A percentile compares a stretch with the other conserved stretches of the same genome.
These are phyloP conservation scores for Leersia perrieri DNA, from an alignment of 176 grass and related monocot genomes.

Conservation along the genomic window DNA sequence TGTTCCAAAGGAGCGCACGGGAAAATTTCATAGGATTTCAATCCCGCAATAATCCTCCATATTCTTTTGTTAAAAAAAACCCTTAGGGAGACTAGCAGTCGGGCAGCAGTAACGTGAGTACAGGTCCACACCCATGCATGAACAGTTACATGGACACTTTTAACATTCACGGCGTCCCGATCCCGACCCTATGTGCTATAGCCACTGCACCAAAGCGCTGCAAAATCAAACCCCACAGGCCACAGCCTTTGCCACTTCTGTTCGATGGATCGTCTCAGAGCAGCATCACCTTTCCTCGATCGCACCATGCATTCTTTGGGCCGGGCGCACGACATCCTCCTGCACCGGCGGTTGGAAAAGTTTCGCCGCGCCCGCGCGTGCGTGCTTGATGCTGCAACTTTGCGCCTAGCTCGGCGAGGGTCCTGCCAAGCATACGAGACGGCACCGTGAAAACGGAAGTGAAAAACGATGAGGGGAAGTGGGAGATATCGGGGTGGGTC, in stretches of 20 bases:
- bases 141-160: not conserved
- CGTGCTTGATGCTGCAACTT: no score
- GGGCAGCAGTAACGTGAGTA: not conserved
- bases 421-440: not conserved
- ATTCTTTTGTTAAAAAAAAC: no score
- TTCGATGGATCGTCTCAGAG: not conserved
- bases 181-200: not conserved
- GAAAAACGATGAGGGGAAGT: not conserved
- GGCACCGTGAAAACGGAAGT: not conserved
- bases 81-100: not conserved
- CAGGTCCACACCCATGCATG: not conserved
- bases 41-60: no score
- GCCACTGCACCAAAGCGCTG: not conserved
- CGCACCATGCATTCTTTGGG: not conserved
- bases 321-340: not conserved
- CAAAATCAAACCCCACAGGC: not conserved
- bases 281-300: not conserved
- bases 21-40: no score
- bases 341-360: not conserved
- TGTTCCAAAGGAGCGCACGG: no score
- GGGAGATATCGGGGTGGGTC: not conserved
- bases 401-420: no score
- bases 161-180: not conserved
- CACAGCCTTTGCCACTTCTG: not conserved
- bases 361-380: not conserved